phyloP scores from a whole-genome alignment of 805 yeast species.

The Aciculoconidium aculeatum region DNA sequence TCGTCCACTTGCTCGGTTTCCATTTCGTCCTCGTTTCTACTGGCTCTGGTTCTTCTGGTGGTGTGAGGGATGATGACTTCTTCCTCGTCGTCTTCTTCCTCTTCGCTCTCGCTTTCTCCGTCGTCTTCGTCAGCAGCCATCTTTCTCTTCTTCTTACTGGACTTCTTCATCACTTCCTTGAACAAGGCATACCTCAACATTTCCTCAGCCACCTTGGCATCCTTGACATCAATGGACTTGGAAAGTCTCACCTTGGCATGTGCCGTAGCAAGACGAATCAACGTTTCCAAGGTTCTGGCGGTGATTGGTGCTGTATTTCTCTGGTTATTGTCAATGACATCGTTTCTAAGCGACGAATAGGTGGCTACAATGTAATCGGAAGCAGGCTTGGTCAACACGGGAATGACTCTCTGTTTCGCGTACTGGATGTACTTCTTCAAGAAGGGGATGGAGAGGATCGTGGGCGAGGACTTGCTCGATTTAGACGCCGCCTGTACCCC shows the following conservation, averaged over 20 bases:
- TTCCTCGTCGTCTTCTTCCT: conserved; percentile 31
- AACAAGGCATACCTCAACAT: conserved; percentile 80
- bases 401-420: conserved; percentile 83
- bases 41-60: conserved; percentile 14
- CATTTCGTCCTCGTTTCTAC: conserved; percentile 11
- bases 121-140: conserved; percentile 11
- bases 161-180: conserved; percentile 52
- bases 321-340: conserved; percentile 53
- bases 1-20: conserved; percentile 5
- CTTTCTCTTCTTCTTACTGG: conserved; percentile 22
- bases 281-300: conserved; percentile 95
- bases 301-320: conserved; percentile 89
- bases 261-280: conserved; percentile 91
- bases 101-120: conserved; percentile 24
- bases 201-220: conserved; percentile 82
- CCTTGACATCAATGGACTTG: conserved; percentile 62
- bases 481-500: conserved; percentile 44
- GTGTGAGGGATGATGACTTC: conserved; percentile 14
- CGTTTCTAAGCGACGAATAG: conserved; percentile 79
- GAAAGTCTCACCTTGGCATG: conserved; percentile 95
- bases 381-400: conserved; percentile 72
- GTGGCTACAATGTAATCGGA: conserved; percentile 73
- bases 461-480: conserved; percentile 21
- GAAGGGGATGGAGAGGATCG: conserved; percentile 66
- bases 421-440: conserved; percentile 89